Evolutionary conservation across 805 yeast genomes (phyloP).

Genomic region (Sugiyamaella mastotermitis): DNA sequence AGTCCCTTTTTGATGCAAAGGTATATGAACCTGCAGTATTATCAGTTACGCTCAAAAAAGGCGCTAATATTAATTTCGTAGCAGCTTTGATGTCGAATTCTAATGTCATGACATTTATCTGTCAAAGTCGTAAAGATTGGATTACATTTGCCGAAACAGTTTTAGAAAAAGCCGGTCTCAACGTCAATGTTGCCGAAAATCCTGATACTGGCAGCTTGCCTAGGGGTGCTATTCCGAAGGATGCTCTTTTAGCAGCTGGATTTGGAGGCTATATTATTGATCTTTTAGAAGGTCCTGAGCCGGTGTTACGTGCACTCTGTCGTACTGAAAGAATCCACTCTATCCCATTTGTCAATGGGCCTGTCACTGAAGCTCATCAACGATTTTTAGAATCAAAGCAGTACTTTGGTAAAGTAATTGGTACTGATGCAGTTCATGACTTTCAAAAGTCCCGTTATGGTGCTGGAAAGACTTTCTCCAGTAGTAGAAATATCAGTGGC

Average conservation of each 20-base stretch:
- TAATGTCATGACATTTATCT: conserved; percentile 59
- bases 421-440: conserved; percentile 48
- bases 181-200: conserved; percentile 48
- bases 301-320: conserved; percentile 68
- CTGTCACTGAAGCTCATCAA: not conserved
- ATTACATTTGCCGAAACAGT: conserved; percentile 38
- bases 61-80: no score
- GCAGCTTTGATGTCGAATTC: conserved; percentile 50
- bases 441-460: conserved; percentile 62
- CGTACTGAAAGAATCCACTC: conserved; percentile 40
- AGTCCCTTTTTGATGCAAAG: conserved; percentile 32
- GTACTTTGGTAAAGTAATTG: conserved; percentile 51
- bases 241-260: conserved; percentile 43
- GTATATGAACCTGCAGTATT: conserved; percentile 74
- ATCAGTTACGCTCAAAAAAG: no score
- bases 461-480: conserved; percentile 36
- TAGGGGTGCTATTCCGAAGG: conserved; percentile 11
- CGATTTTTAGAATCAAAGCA: conserved; percentile 33
- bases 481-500: conserved; percentile 3
- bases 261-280: conserved; percentile 80
- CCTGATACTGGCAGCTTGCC: no score
- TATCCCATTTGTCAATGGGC: conserved; percentile 53
- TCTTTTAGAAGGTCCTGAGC: conserved; percentile 62
- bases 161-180: conserved; percentile 35
- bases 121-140: conserved; percentile 47